Evolutionary conservation across 192 early-diverging fungal genomes (phyloP), one percentile per base, ranked within the genome.

Genomic region (Lobosporangium transversale): DNA sequence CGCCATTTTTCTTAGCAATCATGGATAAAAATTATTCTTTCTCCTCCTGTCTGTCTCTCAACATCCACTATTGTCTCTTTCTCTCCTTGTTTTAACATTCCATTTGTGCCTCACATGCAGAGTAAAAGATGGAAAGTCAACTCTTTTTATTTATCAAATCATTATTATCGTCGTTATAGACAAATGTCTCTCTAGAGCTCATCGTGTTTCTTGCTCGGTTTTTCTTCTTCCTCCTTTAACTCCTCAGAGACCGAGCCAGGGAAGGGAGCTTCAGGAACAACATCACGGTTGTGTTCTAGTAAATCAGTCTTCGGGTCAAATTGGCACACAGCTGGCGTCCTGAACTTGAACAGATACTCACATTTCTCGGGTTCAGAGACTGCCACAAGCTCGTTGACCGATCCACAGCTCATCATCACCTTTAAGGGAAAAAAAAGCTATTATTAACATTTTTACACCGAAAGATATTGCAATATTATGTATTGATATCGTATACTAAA

Each of bases 281-380:
- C 23, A 29, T 62, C 44, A 1, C 18, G 20, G 11, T 7, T 10
- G 37, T 54, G 14, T 17, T 35, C 26, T 0, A 23, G 40, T 20
- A 3, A 27, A 0, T 52, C 43, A 3, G 9, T 4, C 6, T 49
- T 37, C 1, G 54, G 35, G 15, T 52, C 15, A 8, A 57, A n/a
- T 18, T 20, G 56, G 70, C 97, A 98, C 5, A 86, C 94, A 59
- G 93, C 94, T 4, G 97, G 97, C 0, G 93, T 87, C n/a, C 75
- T 73, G 81, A 97, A 83, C 42, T 79, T 81, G 54, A 92, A 89
- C 14, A 82, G 75, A 66, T 99, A 99, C 78, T 97, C 95, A 80
- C 97, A 99, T 81, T 96, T 96, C 58, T 88, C 89, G 6, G 94
- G 95, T 80, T 99, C 98, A 3, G 88, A 68, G 0, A 98, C 92